Evolutionary conservation across 83 land plant species (phyloP).

Genomic region (Diphasiastrum complanatum): DNA sequence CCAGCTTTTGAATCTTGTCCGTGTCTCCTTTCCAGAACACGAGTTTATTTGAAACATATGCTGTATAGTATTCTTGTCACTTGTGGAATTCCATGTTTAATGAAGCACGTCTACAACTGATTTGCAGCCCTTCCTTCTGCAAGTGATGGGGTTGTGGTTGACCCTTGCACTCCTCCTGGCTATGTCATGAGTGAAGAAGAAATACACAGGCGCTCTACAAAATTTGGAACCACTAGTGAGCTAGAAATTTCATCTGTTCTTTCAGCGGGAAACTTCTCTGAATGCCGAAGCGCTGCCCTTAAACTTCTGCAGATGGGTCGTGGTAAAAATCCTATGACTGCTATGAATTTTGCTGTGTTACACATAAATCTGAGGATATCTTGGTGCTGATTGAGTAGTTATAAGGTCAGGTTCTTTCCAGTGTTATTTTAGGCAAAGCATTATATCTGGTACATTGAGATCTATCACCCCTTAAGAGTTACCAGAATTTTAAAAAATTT

Average conservation of each 20-base stretch:
- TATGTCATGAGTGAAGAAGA: conserved; percentile 35
- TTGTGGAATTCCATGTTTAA: too few relatives aligned
- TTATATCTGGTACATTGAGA: too few relatives aligned
- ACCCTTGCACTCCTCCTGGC: conserved; percentile 93
- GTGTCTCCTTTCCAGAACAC: too few relatives aligned
- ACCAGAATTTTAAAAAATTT: too few relatives aligned
- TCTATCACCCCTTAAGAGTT: too few relatives aligned
- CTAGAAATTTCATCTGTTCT: conserved; percentile 27
- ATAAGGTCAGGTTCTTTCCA: too few relatives aligned
- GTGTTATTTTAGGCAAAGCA: too few relatives aligned
- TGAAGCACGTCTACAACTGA: too few relatives aligned
- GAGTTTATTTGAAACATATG: too few relatives aligned
- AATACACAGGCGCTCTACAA: conserved; percentile 23
- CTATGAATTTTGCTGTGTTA: neutral
- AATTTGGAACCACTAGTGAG: conserved; percentile 13
- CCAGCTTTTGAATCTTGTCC: too few relatives aligned
- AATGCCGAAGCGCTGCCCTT: conserved; percentile 74
- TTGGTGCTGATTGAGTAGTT: conserved; percentile 5
- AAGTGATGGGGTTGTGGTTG: conserved; percentile 28
- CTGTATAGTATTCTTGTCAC: too few relatives aligned
- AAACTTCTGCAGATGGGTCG: conserved; percentile 57
- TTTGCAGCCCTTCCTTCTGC: too few relatives aligned
- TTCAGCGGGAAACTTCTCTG: conserved; percentile 77
- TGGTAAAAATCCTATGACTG: conserved; percentile 39
- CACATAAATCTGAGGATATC: neutral